Evolutionary conservation across 306 rosid species (phyloP), one percentile per base, ranked within the genome.

Genomic region (Myrica gale): DNA sequence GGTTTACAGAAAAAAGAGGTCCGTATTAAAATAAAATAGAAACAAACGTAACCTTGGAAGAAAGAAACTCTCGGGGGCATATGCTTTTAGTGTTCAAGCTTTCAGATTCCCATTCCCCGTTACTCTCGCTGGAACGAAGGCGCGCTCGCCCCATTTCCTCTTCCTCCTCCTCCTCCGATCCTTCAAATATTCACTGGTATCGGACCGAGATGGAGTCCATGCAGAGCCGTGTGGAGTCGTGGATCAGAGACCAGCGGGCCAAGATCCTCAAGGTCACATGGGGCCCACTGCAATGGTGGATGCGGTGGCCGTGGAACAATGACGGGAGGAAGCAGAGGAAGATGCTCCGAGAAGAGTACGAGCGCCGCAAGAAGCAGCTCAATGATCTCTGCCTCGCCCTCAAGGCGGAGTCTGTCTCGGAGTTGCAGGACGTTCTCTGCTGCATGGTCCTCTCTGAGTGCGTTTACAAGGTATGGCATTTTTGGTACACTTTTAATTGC

Each of bases 381-480:
- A 85, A 83, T 21, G 88, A 88, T 69, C 92, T 95, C 80, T 90
- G 97, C 62, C 78, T 37, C 39, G 90, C 97, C 5, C 77, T 92
- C 65, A 90, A 87, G 83, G 90, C 91, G 3, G 97, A 92, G 10
- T 89, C 99, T 1, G 42, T 92, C 12, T 71, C 96, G 20, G 99
- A 95, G 53, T 83, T 95, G 84, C 99, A 89, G 84, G 99, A 92
- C 74, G 88, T 95, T 57, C 90, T 95, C 21, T 85, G 97, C 73
- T 90, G 97, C 90, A 95, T 95, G 97, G 96, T 92, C 4, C 97
- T 95, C 63, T 88, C 98, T 46, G 98, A 95, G 58, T 92, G 97
- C 81, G 99, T 95, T 69, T 95, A 92, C 90, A 92, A 95, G 98
- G 99, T 92, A 8, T 48, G 21, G 0, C 3, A 15, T 5, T 45